A percentile compares a stretch with the other conserved stretches of the same genome.
These are phyloP conservation scores for Aspergillus sojae DNA, from an alignment of 2,329 filamentous ascomycete species.

Conservation along the genomic window DNA sequence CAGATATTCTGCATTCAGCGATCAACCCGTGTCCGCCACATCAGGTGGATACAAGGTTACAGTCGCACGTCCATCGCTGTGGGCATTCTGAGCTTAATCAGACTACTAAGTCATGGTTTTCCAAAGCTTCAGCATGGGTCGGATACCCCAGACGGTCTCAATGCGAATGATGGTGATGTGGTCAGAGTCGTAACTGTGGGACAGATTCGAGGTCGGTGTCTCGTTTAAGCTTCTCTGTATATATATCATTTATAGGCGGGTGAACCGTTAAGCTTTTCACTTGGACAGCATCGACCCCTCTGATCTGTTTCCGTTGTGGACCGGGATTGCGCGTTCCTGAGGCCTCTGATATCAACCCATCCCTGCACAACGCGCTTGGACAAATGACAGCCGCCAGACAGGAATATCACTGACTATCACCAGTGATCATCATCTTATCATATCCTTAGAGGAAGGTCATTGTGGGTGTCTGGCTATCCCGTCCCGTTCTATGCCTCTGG, in stretches of 20 bases:
- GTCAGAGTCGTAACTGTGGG: neutral
- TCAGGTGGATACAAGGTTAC: neutral
- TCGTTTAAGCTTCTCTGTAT: constrained; percentile 8
- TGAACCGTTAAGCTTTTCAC: constrained; percentile 19
- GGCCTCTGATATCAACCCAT: constrained; percentile 19
- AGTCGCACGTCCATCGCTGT: neutral
- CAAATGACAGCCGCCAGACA: constrained; percentile 18
- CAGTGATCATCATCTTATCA: constrained; percentile 16
- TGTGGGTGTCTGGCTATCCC: constrained; percentile 11
- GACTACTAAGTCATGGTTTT: neutral
- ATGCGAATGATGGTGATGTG: neutral
- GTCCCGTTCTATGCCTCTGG: constrained; percentile 8
- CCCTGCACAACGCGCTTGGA: constrained; percentile 9
- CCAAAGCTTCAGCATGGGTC: neutral
- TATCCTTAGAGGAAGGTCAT: constrained; percentile 13
- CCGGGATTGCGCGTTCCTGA: constrained; percentile 24
- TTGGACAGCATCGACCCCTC: constrained; percentile 5
- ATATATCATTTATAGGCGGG: constrained; percentile 12
- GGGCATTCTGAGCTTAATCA: constrained; percentile 1
- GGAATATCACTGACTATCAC: constrained; percentile 20
- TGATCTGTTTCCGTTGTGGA: constrained; percentile 20
- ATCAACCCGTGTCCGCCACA: neutral
- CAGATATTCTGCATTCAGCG: neutral
- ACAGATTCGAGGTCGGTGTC: neutral
- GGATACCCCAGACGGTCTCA: neutral